Evolutionary conservation across 2,329 filamentous ascomycete genomes (phyloP), one percentile per base, ranked within the genome.

Genomic region (Botrytis elliptica): DNA sequence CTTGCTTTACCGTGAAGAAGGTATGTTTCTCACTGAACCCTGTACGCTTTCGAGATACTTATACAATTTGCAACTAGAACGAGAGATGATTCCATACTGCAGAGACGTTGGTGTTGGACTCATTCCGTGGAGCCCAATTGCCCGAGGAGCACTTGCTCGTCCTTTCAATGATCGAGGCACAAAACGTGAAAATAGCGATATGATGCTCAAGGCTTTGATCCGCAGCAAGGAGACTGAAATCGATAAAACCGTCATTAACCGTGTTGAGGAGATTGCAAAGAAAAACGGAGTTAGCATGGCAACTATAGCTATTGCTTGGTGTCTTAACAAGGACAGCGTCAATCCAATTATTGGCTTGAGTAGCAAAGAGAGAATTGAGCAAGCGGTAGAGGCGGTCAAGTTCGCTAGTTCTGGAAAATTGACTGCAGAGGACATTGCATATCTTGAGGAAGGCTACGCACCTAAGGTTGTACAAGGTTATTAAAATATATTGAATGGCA

Each of bases 1-100:
- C 76, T 82, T 88, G 0, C 79, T 88, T 3, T 90, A 90, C 79
- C 85, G 90, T 5, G 90, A 92, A 77, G 90, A 92, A 75, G 70
- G 70, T 67, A 66, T 67, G 62, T 38, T 33, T 36, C 25, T 14
- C 70, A 87, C 25, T 14, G 62, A 87, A 73, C 74, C 33, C 18
- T 72, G 66, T 38, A n/a, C 20, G 14, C 49, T 66, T 29, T 9
- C 20, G 60, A 36, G 8, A 60, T 42, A 59, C 59, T 75, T 59
- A 64, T 49, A 57, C 25, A 46, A 42, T 14, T 55, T 42, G 36
- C 49, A 38, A 38, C 36, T 40, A 72, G 85, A 86, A 79, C 79
- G 81, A 40, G 82, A 83, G 74, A 83, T 82, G 81, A 82, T 79
- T 57, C 78, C 77, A 10, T 83, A 79, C 75, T 83, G 82, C 72